Conservation (phyloP, 352 stramenopile species). For the Pythium chondricola region DNA sequence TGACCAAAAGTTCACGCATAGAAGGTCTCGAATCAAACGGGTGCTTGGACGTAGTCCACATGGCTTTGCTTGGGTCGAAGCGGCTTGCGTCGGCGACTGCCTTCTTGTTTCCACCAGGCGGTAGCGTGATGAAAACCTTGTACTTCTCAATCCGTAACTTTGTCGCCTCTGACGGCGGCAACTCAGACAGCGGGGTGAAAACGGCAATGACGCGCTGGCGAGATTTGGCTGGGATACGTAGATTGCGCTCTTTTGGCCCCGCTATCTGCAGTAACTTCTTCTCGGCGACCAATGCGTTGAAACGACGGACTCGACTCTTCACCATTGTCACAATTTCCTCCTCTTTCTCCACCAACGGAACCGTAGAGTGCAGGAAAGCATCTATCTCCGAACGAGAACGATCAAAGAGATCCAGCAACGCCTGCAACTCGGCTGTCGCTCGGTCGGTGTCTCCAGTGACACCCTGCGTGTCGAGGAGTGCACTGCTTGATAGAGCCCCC, state of each 20-base stretch:
- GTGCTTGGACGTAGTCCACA: conserved; percentile 70
- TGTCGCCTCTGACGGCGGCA: conserved; percentile 30
- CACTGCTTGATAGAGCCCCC: too few relatives aligned
- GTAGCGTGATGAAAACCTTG: conserved; percentile 84
- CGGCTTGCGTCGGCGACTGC: conserved; percentile 48
- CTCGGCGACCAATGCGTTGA: conserved; percentile 61
- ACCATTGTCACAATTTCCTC: conserved; percentile 77
- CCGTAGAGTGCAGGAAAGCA: conserved; percentile 53
- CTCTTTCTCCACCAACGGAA: conserved; percentile 61
- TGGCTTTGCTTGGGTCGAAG: conserved; percentile 49
- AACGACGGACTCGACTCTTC: conserved; percentile 56
- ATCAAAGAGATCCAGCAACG: conserved; percentile 62
- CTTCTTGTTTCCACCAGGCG: conserved; percentile 81
- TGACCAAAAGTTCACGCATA: conserved; percentile 79
- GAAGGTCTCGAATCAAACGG: conserved; percentile 74
- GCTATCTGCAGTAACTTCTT: conserved; percentile 61
- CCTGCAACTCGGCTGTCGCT: conserved; percentile 28
- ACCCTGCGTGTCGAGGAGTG: too few relatives aligned
- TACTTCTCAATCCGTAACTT: conserved; percentile 82
- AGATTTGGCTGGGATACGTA: conserved; percentile 74
- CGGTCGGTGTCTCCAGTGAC: too few relatives aligned
- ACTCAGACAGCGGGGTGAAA: conserved; percentile 51
- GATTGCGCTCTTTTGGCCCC: conserved; percentile 67
- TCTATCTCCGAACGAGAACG: conserved; percentile 66
- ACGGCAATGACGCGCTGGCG: conserved; percentile 73